Base-by-base conservation (phyloP, 1,284 basidiomycete species). In the Irpex lacteus region DNA sequence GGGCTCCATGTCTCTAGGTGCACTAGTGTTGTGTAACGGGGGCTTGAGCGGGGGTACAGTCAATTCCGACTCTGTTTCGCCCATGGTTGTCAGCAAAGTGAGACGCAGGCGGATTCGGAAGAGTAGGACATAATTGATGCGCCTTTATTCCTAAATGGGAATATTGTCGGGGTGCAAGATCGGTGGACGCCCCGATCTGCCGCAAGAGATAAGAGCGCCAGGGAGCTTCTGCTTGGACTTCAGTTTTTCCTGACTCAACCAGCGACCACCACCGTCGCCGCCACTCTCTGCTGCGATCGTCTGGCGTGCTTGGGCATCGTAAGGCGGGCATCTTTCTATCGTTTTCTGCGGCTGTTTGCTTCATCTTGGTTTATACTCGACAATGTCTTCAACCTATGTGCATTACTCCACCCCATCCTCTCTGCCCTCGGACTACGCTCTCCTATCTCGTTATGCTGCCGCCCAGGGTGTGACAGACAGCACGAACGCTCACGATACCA, bases 341-440 rank as follows among this genome's bases (percentile, higher is more conserved):
- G 13, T 11, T 21, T 21, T 19, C 11, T 19, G 54, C 32, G 32
- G 32, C 32, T 34, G 32, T 34, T 37, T 37, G 7, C 32, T 56
- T 56, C 13, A 56, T 36, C 54, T 56, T 56, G 13, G 54, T 47
- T 26, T 56, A 11, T 56, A 13, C 18, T 15, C 49, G 11, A 50
- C 62, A 66, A 80, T 81, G 80, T 79, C 80, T 4, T 77, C 73
- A 32, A 78, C 82, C 8, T 85, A 87, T 68, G 81, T 84, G 32
- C 82, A 85, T 70, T 77, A 78, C 63, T 70, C 73, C 1, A 70
- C 78, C 2, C 81, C 86, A 15, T 82, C 84, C 0, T 88, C 86
- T 1, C 72, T 88, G 13, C 86, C 87, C 19, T 84, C 85, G 0
- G 87, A 88, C 75, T 88, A 88, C 70, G 86, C 85, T 4, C 73